phyloP scores from a whole-genome alignment of 208 protist genomes.

The Leishmania arabica region DNA sequence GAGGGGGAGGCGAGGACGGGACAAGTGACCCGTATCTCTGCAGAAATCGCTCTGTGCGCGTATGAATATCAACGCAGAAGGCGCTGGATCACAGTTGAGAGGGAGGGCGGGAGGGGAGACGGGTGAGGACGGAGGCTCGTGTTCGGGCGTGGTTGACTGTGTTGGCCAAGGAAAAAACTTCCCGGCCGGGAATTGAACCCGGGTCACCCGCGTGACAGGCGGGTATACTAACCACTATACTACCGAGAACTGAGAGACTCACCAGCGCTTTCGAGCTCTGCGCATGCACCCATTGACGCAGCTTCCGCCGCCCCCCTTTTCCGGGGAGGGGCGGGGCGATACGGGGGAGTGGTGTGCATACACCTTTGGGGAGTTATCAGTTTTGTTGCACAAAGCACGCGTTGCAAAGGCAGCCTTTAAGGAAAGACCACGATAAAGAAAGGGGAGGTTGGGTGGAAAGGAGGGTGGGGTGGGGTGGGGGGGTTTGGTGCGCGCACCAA shows the following conservation, averaged over 20 bases:
- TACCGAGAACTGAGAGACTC: conserved; percentile 10
- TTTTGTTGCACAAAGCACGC: not conserved
- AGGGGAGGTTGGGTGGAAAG: not conserved
- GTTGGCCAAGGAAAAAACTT: not conserved
- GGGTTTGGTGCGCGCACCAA: not conserved
- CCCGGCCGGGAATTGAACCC: conserved; percentile 24
- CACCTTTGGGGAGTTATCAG: not conserved
- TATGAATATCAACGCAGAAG: not conserved
- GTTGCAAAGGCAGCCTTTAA: not conserved
- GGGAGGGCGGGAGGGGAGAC: not conserved
- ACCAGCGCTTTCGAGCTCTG: not conserved
- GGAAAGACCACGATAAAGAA: not conserved
- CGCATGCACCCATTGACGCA: not conserved
- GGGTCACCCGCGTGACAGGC: conserved; percentile 24
- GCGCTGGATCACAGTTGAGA: not conserved
- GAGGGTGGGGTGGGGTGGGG: not conserved
- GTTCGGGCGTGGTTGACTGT: not conserved
- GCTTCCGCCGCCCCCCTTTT: not conserved
- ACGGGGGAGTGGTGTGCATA: not conserved
- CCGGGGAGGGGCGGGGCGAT: not conserved
- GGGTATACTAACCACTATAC: conserved; percentile 27
- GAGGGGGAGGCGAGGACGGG: not conserved
- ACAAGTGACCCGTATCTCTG: not conserved
- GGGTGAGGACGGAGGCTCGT: not conserved
- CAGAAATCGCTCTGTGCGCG: not conserved